These are phyloP conservation scores for Peziza echinospora DNA, from an alignment of 495 filamentous ascomycete species.

Conservation along the genomic window DNA sequence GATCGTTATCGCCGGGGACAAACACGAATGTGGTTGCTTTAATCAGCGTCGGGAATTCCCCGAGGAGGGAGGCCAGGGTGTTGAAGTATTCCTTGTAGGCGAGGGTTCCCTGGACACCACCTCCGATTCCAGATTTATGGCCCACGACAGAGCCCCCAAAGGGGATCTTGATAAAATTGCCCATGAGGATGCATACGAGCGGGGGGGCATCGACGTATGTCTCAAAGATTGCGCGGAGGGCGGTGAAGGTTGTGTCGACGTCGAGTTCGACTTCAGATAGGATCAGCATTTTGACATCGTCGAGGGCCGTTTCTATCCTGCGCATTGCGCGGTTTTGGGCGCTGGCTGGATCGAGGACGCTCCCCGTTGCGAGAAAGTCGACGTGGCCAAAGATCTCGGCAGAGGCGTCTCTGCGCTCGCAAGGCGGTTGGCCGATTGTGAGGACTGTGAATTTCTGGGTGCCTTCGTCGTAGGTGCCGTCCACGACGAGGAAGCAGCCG, in stretches of 20 bases:
- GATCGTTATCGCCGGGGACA: constrained; percentile 88
- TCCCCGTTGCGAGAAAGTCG: constrained; percentile 53
- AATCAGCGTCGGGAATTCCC: constrained; percentile 69
- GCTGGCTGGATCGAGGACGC: constrained; percentile 7
- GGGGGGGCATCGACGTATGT: constrained; percentile 52
- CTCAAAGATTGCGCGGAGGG: constrained; percentile 50
- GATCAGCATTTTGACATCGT: constrained; percentile 38
- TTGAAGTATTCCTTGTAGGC: constrained; percentile 94
- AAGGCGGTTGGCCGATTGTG: constrained; percentile 72
- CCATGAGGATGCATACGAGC: constrained; percentile 55
- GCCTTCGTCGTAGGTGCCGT: constrained; percentile 87
- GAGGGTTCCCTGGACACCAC: constrained; percentile 24
- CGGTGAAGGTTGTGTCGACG: constrained; percentile 49
- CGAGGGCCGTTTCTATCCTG: constrained; percentile 33
- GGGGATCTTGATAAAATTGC: constrained; percentile 61
- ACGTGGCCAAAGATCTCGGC: constrained; percentile 88
- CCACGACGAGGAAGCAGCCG: constrained; percentile 85
- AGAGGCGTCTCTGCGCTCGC: constrained; percentile 58
- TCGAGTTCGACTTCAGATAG: constrained; percentile 73
- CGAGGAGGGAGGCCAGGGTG: constrained; percentile 55
- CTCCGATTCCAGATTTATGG: constrained; percentile 8
- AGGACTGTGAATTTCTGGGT: constrained; percentile 63
- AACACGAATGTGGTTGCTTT: constrained; percentile 66
- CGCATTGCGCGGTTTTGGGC: constrained; percentile 63
- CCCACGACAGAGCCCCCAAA: constrained; percentile 43